A percentile compares a stretch with the other conserved stretches of the same genome.
Evolutionary conservation across 352 stramenopile genomes (phyloP).

Genomic region (Globisporangium canariense): DNA sequence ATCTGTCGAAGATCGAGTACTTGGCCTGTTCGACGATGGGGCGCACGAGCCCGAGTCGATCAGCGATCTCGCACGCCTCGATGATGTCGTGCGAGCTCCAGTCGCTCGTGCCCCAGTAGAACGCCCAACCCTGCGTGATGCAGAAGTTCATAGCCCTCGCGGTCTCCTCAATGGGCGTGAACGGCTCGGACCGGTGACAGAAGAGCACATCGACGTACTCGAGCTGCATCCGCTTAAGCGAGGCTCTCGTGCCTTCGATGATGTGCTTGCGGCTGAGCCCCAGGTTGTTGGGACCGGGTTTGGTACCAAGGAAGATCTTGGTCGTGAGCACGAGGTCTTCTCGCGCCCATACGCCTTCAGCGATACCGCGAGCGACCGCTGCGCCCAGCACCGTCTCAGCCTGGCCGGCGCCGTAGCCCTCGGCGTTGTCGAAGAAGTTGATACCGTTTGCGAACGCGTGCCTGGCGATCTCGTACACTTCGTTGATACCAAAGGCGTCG

Average conservation of each 20-base stretch:
- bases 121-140: constrained; percentile 33
- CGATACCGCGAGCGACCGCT: constrained; percentile 22
- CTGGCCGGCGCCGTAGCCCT: constrained; percentile 29
- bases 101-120: constrained; percentile 48
- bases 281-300: constrained; percentile 21
- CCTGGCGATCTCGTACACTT: constrained; percentile 31
- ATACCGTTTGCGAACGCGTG: constrained; percentile 36
- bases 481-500: constrained; percentile 15
- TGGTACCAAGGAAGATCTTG: constrained; percentile 51
- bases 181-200: constrained; percentile 33
- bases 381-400: constrained; percentile 34
- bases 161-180: constrained; percentile 33
- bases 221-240: constrained; percentile 34
- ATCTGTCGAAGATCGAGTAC: constrained; percentile 59
- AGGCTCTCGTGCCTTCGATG: constrained; percentile 8
- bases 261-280: constrained; percentile 44
- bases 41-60: constrained; percentile 22
- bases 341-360: constrained; percentile 28
- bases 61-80: constrained; percentile 38
- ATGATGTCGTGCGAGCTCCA: constrained; percentile 49
- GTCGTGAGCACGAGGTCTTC: constrained; percentile 49
- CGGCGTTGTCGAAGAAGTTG: constrained; percentile 59
- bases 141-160: constrained; percentile 49
- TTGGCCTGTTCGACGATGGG: constrained; percentile 47
- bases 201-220: constrained; percentile 55